Evolutionary conservation across 345 rosid species (phyloP).

Genomic region (Ceriops tagal): DNA sequence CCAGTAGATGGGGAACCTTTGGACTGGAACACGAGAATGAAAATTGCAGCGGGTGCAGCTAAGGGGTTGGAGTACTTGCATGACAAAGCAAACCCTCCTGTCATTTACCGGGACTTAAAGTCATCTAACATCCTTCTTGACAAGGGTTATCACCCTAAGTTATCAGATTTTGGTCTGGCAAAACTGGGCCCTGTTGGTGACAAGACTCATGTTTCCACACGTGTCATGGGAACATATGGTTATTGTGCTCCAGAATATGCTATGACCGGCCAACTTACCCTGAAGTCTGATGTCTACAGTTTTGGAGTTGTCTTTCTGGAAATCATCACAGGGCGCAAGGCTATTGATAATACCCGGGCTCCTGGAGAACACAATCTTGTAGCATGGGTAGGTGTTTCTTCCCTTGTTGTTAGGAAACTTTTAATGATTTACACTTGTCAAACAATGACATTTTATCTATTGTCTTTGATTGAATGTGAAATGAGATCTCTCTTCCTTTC

Average conservation of each 20-base stretch:
- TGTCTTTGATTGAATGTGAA: too few relatives aligned
- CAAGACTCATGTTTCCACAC: constrained; percentile 95
- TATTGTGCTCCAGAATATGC: constrained; percentile 99
- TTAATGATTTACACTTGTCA: too few relatives aligned
- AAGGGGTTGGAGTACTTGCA: constrained; percentile 96
- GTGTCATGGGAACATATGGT: constrained; percentile 99
- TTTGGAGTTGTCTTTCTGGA: constrained; percentile 98
- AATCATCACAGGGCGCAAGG: constrained; percentile 94
- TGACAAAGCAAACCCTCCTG: constrained; percentile 96
- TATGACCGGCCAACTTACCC: constrained; percentile 96
- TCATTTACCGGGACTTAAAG: constrained; percentile 89
- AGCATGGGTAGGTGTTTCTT: constrained; percentile 68
- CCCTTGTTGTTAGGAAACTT: too few relatives aligned
- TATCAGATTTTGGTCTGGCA: constrained; percentile 96
- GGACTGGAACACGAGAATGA: constrained; percentile 97
- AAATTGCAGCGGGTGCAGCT: constrained; percentile 98
- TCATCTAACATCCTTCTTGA: constrained; percentile 95
- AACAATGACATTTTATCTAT: too few relatives aligned
- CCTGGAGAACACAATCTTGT: constrained; percentile 95
- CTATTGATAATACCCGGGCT: constrained; percentile 74
- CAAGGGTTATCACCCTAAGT: constrained; percentile 83
- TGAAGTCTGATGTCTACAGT: constrained; percentile 94
- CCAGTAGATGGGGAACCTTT: constrained; percentile 75
- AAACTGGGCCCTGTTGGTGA: constrained; percentile 98
- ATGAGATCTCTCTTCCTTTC: too few relatives aligned